Evolutionary conservation across 1,139 yeast genomes (phyloP).

Genomic region (Waltiozyma sp.): DNA sequence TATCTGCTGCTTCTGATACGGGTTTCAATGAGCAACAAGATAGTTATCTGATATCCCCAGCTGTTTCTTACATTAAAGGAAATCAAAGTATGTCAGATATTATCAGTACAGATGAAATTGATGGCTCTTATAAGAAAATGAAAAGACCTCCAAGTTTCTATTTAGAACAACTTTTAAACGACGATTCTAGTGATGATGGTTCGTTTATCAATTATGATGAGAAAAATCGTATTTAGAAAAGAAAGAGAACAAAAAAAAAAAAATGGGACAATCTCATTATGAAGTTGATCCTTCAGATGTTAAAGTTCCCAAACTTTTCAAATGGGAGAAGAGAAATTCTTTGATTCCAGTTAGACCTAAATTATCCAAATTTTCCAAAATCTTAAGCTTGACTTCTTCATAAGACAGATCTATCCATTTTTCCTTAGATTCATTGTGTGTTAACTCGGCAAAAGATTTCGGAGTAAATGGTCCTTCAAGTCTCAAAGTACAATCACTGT

Average conservation of each 20-base stretch:
- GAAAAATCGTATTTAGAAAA: background rate
- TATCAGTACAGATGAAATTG: background rate
- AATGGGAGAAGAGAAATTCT: background rate
- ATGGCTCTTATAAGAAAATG: constrained; percentile 3
- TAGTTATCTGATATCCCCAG: background rate
- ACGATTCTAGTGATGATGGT: constrained; percentile 2
- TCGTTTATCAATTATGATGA: background rate
- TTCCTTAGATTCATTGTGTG: background rate
- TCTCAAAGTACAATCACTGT: background rate
- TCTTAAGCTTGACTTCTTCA: background rate
- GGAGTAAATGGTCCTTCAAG: background rate
- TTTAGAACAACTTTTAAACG: constrained; percentile 20
- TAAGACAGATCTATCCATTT: background rate
- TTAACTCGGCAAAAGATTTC: background rate
- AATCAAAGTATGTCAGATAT: background rate
- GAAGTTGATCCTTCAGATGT: too few relatives aligned
- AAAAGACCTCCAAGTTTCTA: constrained; percentile 21
- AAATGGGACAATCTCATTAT: too few relatives aligned
- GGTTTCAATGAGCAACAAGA: background rate
- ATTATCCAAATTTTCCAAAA: background rate
- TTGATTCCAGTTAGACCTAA: background rate
- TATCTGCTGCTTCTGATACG: constrained; percentile 1
- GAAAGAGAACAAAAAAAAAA: too few relatives aligned
- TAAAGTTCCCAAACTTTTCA: background rate
- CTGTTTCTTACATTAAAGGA: background rate